Conservation (phyloP, 768 basidiomycete species). For the Rhodosporidiobolus sp. region DNA sequence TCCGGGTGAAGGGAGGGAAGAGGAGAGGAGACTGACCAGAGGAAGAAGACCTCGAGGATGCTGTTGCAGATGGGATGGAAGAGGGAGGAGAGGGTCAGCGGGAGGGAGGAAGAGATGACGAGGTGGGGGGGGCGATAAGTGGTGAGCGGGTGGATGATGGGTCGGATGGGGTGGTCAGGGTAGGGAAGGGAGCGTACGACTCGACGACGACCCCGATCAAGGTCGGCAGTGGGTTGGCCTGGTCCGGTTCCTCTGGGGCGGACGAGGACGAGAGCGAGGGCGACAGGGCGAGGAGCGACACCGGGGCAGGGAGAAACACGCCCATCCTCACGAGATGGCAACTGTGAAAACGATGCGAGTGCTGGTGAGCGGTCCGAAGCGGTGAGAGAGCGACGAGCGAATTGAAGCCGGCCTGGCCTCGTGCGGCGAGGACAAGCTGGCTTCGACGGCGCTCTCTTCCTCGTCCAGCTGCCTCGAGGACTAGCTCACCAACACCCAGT, state of each 20-base stretch:
- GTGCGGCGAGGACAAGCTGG: no score
- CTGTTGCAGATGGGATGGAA: no score
- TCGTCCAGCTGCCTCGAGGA: no score
- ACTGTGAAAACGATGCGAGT: no score
- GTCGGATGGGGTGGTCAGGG: background rate
- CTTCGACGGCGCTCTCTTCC: no score
- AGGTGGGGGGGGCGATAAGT: background rate
- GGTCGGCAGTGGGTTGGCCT: slow-evolving; percentile 8
- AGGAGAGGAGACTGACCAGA: slow-evolving; percentile 12
- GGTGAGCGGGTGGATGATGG: background rate
- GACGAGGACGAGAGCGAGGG: background rate
- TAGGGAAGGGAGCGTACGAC: slow-evolving; percentile 9
- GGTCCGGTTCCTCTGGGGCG: slow-evolving; percentile 3
- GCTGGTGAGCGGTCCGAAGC: no score
- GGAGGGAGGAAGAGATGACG: background rate
- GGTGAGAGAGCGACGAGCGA: no score
- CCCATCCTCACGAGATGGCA: background rate
- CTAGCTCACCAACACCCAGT: no score
- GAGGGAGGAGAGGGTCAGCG: background rate
- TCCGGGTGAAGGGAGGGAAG: no score
- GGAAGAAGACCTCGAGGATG: slow-evolving; percentile 38
- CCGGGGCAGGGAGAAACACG: background rate
- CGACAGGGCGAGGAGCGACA: background rate
- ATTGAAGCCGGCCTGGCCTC: no score
- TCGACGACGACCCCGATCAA: slow-evolving; percentile 31